Conservation (phyloP, 1,284 basidiomycete species). For the Fistulina hepatica region DNA sequence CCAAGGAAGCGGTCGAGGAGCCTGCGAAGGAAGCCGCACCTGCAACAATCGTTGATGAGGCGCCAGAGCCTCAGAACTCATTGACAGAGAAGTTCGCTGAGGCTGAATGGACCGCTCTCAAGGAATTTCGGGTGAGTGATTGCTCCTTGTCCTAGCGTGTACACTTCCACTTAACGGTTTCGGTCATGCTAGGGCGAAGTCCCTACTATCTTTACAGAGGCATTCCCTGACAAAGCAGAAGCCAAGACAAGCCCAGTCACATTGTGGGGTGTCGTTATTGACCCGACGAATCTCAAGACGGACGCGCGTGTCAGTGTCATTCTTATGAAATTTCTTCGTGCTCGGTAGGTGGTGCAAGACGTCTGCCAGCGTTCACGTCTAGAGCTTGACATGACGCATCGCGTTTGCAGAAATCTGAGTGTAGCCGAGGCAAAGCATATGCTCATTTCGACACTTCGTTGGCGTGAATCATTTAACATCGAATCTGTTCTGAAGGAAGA, state of each 20-base stretch:
- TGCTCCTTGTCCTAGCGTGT: neutral
- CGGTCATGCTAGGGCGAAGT: neutral
- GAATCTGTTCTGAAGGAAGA: slow-evolving; percentile 48
- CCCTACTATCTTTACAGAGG: slow-evolving; percentile 36
- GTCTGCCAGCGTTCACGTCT: neutral
- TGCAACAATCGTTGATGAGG: neutral
- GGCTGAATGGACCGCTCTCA: slow-evolving; percentile 56
- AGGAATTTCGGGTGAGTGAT: slow-evolving; percentile 48
- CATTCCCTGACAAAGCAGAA: slow-evolving; percentile 42
- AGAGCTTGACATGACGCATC: neutral
- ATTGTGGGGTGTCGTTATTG: slow-evolving; percentile 61
- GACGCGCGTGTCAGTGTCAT: slow-evolving; percentile 60
- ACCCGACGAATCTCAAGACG: slow-evolving; percentile 35
- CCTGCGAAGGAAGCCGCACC: slow-evolving; percentile 2
- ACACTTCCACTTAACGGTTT: neutral
- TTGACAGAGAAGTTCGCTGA: slow-evolving; percentile 60
- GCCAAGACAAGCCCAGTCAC: slow-evolving; percentile 39
- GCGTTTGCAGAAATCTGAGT: slow-evolving; percentile 42
- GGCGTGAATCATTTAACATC: slow-evolving; percentile 62
- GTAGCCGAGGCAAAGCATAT: slow-evolving; percentile 45
- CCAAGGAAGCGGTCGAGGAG: slow-evolving; percentile 4
- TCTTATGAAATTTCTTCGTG: slow-evolving; percentile 69
- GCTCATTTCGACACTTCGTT: slow-evolving; percentile 58
- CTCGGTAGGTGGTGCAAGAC: slow-evolving; percentile 36
- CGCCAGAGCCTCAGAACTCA: slow-evolving; percentile 35